Evolutionary conservation across 495 filamentous ascomycete genomes (phyloP).

Genomic region (Podospora didyma): DNA sequence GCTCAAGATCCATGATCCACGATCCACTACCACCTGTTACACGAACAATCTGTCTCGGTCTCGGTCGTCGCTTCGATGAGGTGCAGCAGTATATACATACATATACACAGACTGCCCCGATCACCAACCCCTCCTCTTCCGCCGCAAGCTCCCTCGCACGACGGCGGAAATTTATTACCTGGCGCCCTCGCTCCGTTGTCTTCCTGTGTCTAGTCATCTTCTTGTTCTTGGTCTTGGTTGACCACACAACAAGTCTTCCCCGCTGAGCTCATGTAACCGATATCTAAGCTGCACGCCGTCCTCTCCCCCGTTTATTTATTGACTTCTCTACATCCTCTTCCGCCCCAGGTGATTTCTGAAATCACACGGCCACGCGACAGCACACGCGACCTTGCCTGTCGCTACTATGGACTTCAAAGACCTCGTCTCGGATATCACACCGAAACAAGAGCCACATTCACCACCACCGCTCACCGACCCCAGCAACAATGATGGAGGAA

Average conservation of each 20-base stretch:
- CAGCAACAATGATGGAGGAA: constrained; percentile 21
- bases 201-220: too few relatives aligned
- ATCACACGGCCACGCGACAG: background rate
- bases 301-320: too few relatives aligned
- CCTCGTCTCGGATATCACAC: background rate
- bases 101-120: background rate
- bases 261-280: too few relatives aligned
- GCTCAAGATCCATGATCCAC: background rate
- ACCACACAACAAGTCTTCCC: too few relatives aligned
- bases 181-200: background rate
- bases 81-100: too few relatives aligned
- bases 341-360: too few relatives aligned
- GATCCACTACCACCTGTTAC: too few relatives aligned
- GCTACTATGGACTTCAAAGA: constrained; percentile 9
- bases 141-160: background rate
- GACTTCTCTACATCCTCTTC: too few relatives aligned
- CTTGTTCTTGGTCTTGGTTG: too few relatives aligned
- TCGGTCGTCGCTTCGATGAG: background rate
- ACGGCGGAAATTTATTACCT: constrained; percentile 5
- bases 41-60: constrained; percentile 12
- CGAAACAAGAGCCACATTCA: constrained; percentile 12
- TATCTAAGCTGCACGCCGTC: too few relatives aligned
- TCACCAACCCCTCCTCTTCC: background rate
- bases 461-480: constrained; percentile 4
- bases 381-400: background rate